phyloP scores from a whole-genome alignment of 306 rosid species.

The Glycine tomentella region DNA sequence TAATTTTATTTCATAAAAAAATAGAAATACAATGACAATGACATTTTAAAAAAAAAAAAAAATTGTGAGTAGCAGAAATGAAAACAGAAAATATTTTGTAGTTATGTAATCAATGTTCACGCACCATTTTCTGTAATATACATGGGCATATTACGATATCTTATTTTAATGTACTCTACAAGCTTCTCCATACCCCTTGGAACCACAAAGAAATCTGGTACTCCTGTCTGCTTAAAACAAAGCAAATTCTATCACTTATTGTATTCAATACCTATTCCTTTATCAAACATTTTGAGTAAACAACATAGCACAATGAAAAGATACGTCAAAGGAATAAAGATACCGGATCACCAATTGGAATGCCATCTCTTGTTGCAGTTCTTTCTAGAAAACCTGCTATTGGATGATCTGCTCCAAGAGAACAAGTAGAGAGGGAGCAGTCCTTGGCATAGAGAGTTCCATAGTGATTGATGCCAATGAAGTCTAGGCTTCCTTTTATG shows the following conservation, averaged over 20 bases:
- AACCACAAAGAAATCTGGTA: slow-evolving; percentile 59
- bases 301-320: neutral
- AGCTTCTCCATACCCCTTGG: slow-evolving; percentile 65
- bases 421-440: slow-evolving; percentile 56
- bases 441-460: slow-evolving; percentile 62
- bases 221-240: slow-evolving; percentile 3
- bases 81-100: no score
- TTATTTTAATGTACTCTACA: slow-evolving; percentile 57
- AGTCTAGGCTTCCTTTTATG: slow-evolving; percentile 62
- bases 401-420: slow-evolving; percentile 48
- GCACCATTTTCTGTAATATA: slow-evolving; percentile 74
- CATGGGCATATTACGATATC: slow-evolving; percentile 24
- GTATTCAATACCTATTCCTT: neutral
- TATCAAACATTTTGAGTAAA: slow-evolving; percentile 7
- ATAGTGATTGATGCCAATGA: slow-evolving; percentile 71
- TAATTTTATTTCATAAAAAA: no score
- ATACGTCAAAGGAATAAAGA: neutral
- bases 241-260: neutral
- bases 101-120: neutral
- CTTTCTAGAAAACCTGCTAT: slow-evolving; percentile 59
- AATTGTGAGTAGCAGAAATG: neutral
- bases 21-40: neutral
- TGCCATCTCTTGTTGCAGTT: slow-evolving; percentile 51
- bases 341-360: slow-evolving; percentile 72
- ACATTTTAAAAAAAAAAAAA: no score